Evolutionary conservation across 2,329 filamentous ascomycete species (phyloP), one percentile per base, ranked within the genome.

Genomic region (Monosporascus sp.): DNA sequence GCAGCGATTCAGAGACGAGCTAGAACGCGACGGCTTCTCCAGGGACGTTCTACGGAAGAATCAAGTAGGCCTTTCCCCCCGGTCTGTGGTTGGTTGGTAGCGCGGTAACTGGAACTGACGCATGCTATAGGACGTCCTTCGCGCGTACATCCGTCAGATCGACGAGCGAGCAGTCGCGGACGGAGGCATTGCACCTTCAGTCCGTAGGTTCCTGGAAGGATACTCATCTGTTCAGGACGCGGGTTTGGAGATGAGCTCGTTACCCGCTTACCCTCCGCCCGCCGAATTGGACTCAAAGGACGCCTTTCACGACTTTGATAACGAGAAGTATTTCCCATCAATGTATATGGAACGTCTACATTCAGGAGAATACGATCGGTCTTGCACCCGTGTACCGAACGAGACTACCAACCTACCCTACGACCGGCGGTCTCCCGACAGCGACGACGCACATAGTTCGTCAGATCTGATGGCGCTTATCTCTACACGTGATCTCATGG

Each of bases 81-180:
- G 48, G 28, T 55, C 48, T 45, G 47, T 55, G 18, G 31, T 28
- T 14, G 4, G 22, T 22, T 43, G 22, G 22, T 7, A n/a, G 3
- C 7, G 7, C 22, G 31, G 9, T 5, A 17, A n/a, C 14, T 15
- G 26, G n/a, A 26, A n/a, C 9, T 24, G 17, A 56, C 52, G 49
- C 48, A 45, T 50, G 43, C 28, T 51, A 53, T 53, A 85, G 82
- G 79, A 84, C 58, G 73, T 84, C 9, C 68, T 85, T 24, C 74
- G 80, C 56, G 80, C 82, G 20, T 85, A 86, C 61, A 83, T 86
- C 43, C 78, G 79, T 37, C 78, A 82, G 61, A 74, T 85, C 56
- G 78, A 83, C 57, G 75, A 79, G 41, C 72, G 77, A 51, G 71
- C 72, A 37, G 65, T 68, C n/a, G 63, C 70, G 14, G 72, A 73